A percentile compares a stretch with the other conserved stretches of the same genome.
Conservation (phyloP, 2,329 filamentous ascomycete species). For the Dactylellina haptotyla region DNA sequence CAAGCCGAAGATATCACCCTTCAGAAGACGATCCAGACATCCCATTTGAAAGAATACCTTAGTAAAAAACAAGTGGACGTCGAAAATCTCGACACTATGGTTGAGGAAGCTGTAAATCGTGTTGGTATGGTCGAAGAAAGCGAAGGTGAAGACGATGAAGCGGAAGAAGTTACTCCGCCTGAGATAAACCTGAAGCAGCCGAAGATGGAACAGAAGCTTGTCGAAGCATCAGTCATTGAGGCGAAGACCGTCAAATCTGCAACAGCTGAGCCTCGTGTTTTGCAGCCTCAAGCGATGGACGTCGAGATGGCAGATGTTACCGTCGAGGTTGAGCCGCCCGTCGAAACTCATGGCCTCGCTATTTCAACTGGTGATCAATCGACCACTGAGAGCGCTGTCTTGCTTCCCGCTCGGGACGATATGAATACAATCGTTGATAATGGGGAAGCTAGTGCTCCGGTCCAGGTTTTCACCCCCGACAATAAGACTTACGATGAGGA, state of each 20-base stretch:
- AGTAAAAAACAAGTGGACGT: conserved; percentile 56
- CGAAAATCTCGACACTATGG: conserved; percentile 56
- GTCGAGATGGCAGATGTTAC: conserved; percentile 37
- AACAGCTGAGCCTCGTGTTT: neutral
- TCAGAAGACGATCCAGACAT: conserved; percentile 54
- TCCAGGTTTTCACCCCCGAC: conserved; percentile 16
- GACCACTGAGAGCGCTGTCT: conserved; percentile 1
- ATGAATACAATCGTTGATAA: conserved; percentile 22
- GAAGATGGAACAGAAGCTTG: neutral
- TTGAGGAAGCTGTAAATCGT: conserved; percentile 57
- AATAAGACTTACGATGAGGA: conserved; percentile 20
- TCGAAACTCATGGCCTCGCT: neutral
- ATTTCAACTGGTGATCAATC: neutral
- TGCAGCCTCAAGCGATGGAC: neutral
- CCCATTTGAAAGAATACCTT: conserved; percentile 56
- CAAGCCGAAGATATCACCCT: conserved; percentile 51
- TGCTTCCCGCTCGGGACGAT: conserved; percentile 12
- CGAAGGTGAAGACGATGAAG: conserved; percentile 55
- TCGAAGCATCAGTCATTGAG: neutral
- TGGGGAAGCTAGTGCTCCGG: conserved; percentile 4
- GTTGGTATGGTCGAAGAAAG: conserved; percentile 55
- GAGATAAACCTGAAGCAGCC: conserved; percentile 20
- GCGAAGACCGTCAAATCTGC: neutral
- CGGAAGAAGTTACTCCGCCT: conserved; percentile 13
- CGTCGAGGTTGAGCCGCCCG: conserved; percentile 12